phyloP scores from a whole-genome alignment of 1,284 basidiomycete species.

The Tilletia indica region DNA sequence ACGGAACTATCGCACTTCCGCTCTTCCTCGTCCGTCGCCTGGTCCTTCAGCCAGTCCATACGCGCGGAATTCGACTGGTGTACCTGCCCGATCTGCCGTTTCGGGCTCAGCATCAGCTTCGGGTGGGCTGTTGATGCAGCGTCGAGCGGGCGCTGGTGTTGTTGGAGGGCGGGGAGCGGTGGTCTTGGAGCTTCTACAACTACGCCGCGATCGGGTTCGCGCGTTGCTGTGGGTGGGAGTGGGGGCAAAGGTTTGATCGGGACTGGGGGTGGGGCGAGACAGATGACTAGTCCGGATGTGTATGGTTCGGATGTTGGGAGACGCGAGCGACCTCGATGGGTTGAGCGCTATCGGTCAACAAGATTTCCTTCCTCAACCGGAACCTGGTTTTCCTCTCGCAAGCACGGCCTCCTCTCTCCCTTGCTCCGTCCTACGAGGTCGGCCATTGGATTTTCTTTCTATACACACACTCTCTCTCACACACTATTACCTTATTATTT shows the following conservation, averaged over 20 bases:
- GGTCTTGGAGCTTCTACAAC: neutral
- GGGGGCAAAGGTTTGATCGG: neutral
- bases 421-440: no score
- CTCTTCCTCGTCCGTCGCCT: conserved; percentile 1
- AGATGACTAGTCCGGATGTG: neutral
- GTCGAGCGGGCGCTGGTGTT: neutral
- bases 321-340: conserved; percentile 6
- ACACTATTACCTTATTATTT: no score
- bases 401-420: no score
- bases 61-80: neutral
- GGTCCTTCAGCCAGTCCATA: neutral
- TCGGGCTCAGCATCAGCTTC: no score
- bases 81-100: no score
- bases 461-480: no score
- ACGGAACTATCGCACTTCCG: neutral
- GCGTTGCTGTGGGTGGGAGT: neutral
- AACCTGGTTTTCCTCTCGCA: no score
- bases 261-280: neutral
- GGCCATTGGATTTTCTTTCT: no score
- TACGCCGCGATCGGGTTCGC: neutral
- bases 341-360: neutral
- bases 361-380: no score
- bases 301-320: neutral
- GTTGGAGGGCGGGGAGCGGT: neutral
- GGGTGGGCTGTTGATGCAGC: no score